These are phyloP conservation scores for Coemansia sp. DNA, from an alignment of 192 early-diverging fungal species.

Conservation along the genomic window DNA sequence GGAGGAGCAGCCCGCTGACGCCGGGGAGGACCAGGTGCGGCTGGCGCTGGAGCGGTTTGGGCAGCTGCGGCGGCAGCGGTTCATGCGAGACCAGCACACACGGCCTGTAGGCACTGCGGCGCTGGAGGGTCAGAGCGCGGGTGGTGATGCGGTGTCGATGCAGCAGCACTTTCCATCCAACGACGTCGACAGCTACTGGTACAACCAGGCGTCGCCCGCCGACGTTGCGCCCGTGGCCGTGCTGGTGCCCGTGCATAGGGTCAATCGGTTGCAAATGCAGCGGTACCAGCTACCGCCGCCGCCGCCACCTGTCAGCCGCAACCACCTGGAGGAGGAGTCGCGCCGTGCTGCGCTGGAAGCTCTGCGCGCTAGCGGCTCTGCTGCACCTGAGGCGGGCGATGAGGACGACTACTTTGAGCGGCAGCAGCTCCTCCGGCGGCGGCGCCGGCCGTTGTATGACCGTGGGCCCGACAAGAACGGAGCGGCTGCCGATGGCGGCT, in stretches of 20 bases:
- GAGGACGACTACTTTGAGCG: constrained; percentile 16
- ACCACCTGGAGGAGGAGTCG: constrained; percentile 11
- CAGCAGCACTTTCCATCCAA: constrained; percentile 39
- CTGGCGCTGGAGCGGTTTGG: constrained; percentile 30
- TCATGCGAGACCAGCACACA: constrained; percentile 34
- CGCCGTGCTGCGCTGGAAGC: constrained; percentile 42
- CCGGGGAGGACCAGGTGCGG: constrained; percentile 8
- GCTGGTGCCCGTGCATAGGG: neutral
- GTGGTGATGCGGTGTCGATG: neutral
- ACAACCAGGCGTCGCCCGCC: constrained; percentile 34
- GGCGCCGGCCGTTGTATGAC: neutral
- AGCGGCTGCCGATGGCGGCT: constrained; percentile 4
- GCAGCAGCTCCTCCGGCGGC: neutral
- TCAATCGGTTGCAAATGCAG: constrained; percentile 2
- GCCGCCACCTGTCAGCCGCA: neutral
- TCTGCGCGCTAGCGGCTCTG: constrained; percentile 8
- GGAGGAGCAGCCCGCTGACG: neutral
- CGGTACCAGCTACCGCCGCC: neutral
- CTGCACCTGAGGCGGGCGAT: constrained; percentile 5
- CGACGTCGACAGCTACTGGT: constrained; percentile 56
- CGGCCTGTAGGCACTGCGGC: neutral
- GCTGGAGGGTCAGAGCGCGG: neutral
- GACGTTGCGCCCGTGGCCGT: neutral
- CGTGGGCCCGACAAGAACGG: constrained; percentile 1
- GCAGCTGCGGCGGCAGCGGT: constrained; percentile 27